Conservation (phyloP, 2,329 filamentous ascomycete species). For the Huntiella savannae region DNA sequence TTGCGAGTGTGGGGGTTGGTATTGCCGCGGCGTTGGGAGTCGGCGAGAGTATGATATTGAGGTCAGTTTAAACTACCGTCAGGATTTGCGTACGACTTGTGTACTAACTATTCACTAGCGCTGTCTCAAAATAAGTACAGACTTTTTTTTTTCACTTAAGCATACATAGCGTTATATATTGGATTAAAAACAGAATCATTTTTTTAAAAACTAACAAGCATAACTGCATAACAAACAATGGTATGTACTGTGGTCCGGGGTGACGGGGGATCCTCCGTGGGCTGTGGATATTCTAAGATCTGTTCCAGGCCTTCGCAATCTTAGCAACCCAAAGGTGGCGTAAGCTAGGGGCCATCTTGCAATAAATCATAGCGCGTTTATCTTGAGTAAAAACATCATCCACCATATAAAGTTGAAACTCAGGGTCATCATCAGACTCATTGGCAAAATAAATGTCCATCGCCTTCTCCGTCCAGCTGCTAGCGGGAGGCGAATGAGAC, state of each 20-base stretch:
- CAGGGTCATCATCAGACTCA: slow-evolving; percentile 36
- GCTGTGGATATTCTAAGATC: too few relatives aligned
- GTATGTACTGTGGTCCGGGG: too few relatives aligned
- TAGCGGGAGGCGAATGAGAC: slow-evolving; percentile 11
- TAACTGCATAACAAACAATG: too few relatives aligned
- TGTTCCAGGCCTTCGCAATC: not conserved
- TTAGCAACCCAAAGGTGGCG: slow-evolving; percentile 34
- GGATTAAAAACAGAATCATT: too few relatives aligned
- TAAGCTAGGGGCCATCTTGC: slow-evolving; percentile 36
- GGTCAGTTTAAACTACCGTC: slow-evolving; percentile 1
- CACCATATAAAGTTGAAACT: slow-evolving; percentile 39
- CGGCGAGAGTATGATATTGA: slow-evolving; percentile 6
- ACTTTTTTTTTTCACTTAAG: not conserved
- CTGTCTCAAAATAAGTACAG: not conserved
- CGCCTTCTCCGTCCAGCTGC: slow-evolving; percentile 36
- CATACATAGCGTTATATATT: not conserved
- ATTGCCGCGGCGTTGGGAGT: slow-evolving; percentile 4
- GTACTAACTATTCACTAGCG: not conserved
- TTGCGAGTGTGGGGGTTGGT: slow-evolving; percentile 4
- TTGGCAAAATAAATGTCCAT: slow-evolving; percentile 40
- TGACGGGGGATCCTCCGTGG: too few relatives aligned
- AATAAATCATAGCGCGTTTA: slow-evolving; percentile 41
- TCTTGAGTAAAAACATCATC: slow-evolving; percentile 39
- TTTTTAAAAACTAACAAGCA: too few relatives aligned
- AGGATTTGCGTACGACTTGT: not conserved